phyloP scores from a whole-genome alignment of 78 protist species.

The Cavenderia fasciculata region DNA sequence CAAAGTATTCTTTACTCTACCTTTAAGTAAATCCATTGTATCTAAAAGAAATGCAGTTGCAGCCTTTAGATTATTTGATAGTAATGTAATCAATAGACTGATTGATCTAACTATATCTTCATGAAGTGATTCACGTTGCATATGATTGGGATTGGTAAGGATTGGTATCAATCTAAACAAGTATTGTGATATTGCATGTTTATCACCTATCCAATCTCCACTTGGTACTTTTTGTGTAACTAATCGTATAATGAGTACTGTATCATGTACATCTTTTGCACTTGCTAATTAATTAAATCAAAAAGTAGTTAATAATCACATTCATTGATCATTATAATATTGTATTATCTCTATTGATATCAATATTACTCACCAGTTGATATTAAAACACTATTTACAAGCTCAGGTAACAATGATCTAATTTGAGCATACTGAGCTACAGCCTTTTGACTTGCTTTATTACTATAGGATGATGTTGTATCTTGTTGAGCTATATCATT shows the following conservation, averaged over 20 bases:
- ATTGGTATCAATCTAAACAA: constrained; percentile 60
- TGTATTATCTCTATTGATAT: too few species aligned
- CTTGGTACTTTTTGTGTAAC: constrained; percentile 19
- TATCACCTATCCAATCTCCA: constrained; percentile 28
- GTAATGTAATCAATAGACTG: background rate
- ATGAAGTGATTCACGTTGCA: background rate
- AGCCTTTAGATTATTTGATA: background rate
- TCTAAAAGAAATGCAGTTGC: constrained; percentile 20
- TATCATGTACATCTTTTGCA: constrained; percentile 28
- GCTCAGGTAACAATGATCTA: constrained; percentile 38
- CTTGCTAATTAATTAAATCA: too few species aligned
- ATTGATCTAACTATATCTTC: constrained; percentile 21
- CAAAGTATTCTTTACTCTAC: too few species aligned
- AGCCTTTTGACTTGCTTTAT: constrained; percentile 21
- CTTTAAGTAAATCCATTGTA: constrained; percentile 17
- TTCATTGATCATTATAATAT: too few species aligned
- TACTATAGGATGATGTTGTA: too few species aligned
- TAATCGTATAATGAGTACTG: background rate
- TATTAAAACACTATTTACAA: constrained; percentile 23
- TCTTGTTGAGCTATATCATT: too few species aligned
- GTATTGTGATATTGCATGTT: constrained; percentile 11
- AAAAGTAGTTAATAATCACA: too few species aligned
- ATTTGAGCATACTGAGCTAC: constrained; percentile 14
- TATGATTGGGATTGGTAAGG: background rate
- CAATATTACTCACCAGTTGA: too few species aligned